These are phyloP conservation scores for Triticum timopheevii DNA, from an alignment of 176 grass and related monocot genomes.

Conservation along the genomic window DNA sequence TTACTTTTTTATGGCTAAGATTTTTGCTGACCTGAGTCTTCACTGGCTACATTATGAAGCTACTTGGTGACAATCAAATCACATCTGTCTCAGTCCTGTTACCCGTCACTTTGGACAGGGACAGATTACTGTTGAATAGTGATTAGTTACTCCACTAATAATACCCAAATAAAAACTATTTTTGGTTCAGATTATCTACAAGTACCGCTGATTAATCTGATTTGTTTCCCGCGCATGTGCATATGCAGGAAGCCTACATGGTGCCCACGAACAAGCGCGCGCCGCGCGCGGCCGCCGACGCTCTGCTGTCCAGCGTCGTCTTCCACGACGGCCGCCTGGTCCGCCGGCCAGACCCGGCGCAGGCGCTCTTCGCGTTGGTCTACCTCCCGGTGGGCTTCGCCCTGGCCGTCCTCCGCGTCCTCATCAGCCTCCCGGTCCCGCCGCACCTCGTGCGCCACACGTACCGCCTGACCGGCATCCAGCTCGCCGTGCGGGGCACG, in stretches of 20 bases:
- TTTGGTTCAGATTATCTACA: background rate
- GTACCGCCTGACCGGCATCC: background rate
- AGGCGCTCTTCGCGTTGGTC: background rate
- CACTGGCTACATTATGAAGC: too few species aligned
- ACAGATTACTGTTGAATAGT: background rate
- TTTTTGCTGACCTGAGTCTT: too few species aligned
- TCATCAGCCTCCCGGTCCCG: background rate
- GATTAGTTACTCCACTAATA: background rate
- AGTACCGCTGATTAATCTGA: background rate
- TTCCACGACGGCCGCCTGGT: conserved; percentile 6
- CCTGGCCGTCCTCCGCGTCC: background rate
- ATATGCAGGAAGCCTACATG: background rate
- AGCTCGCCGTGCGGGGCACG: background rate
- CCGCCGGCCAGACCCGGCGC: background rate
- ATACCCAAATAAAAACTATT: too few species aligned
- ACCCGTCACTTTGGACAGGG: background rate
- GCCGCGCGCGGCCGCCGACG: accelerated
- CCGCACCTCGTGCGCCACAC: background rate
- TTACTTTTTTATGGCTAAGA: too few species aligned
- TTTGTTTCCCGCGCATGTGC: too few species aligned
- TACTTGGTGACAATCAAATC: background rate
- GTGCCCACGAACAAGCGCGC: background rate
- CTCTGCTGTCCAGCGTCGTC: background rate
- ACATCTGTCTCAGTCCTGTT: background rate
- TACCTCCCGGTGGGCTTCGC: background rate